Conservation (phyloP, 2,329 filamentous ascomycete genomes). For the Aciculosporium take region DNA sequence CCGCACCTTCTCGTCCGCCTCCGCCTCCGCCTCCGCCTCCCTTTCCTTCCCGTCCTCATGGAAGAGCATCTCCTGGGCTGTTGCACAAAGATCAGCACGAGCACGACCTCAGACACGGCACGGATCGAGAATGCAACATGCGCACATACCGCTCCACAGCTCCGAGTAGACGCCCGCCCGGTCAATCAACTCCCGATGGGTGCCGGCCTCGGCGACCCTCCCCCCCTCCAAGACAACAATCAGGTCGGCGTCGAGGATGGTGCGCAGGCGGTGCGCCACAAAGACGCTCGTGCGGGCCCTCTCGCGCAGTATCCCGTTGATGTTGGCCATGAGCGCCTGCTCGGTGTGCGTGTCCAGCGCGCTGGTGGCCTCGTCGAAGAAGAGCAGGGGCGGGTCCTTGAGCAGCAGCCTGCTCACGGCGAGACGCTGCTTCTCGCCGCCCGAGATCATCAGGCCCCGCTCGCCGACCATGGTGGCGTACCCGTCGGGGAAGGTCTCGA, state of each 20-base stretch:
- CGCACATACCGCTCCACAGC: conserved; percentile 77
- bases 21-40: conserved; percentile 26
- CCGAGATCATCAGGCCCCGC: conserved; percentile 91
- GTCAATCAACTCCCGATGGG: conserved; percentile 72
- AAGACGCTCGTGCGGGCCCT: conserved; percentile 87
- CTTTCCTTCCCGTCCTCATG: conserved; percentile 30
- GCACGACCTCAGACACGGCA: not conserved
- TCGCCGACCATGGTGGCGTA: conserved; percentile 88
- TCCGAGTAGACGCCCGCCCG: conserved; percentile 69
- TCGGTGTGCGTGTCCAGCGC: conserved; percentile 90
- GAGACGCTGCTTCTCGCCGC: conserved; percentile 83
- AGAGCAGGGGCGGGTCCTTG: conserved; percentile 79
- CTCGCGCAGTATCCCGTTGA: conserved; percentile 81
- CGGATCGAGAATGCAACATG: too few relatives aligned
- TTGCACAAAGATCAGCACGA: not conserved
- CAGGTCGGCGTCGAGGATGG: conserved; percentile 83
- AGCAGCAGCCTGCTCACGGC: conserved; percentile 72
- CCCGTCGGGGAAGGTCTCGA: conserved; percentile 67
- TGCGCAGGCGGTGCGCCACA: conserved; percentile 80
- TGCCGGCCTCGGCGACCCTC: conserved; percentile 75
- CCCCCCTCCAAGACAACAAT: conserved; percentile 86
- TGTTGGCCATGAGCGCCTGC: conserved; percentile 77
- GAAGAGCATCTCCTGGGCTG: conserved; percentile 50
- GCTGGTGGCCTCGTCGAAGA: conserved; percentile 91
- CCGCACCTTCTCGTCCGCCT: conserved; percentile 28